phyloP scores from a whole-genome alignment of 257 asterid genomes.

The Lithospermum erythrorhizon region DNA sequence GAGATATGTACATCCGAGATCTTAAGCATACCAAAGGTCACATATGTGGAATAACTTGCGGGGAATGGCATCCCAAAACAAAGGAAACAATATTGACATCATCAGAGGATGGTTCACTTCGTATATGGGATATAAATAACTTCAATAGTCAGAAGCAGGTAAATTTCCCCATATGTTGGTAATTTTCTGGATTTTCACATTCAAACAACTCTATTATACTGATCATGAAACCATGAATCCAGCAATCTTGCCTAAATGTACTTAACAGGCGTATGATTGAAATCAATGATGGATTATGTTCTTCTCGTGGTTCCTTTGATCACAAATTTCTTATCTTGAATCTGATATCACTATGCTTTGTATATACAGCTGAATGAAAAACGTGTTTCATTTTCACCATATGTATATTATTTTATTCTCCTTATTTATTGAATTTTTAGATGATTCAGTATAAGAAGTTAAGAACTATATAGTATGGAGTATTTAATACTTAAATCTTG shows the following conservation, averaged over 20 bases:
- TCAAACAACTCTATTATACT: neutral
- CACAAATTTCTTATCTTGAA: too few relatives aligned
- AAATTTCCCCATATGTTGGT: conserved; percentile 10
- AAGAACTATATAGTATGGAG: too few relatives aligned
- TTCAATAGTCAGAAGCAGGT: conserved; percentile 96
- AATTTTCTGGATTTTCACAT: neutral
- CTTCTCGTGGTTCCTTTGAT: too few relatives aligned
- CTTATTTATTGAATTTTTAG: too few relatives aligned
- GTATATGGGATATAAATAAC: conserved; percentile 95
- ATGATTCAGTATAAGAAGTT: neutral
- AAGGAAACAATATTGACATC: conserved; percentile 89
- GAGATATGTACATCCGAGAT: conserved; percentile 96
- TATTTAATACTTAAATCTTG: conserved; percentile 6
- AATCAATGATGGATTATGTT: too few relatives aligned
- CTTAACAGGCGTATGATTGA: too few relatives aligned
- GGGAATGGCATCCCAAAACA: conserved; percentile 88
- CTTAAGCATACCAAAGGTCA: conserved; percentile 96
- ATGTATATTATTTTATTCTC: too few relatives aligned
- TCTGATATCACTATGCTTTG: too few relatives aligned
- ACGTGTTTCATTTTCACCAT: too few relatives aligned
- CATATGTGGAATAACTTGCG: conserved; percentile 90
- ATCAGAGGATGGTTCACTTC: conserved; percentile 88
- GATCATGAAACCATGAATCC: too few relatives aligned
- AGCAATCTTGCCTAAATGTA: too few relatives aligned
- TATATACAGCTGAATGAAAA: too few relatives aligned